phyloP scores from a whole-genome alignment of 768 basidiomycete species.

The Cystobasidiopsis lactophilus region DNA sequence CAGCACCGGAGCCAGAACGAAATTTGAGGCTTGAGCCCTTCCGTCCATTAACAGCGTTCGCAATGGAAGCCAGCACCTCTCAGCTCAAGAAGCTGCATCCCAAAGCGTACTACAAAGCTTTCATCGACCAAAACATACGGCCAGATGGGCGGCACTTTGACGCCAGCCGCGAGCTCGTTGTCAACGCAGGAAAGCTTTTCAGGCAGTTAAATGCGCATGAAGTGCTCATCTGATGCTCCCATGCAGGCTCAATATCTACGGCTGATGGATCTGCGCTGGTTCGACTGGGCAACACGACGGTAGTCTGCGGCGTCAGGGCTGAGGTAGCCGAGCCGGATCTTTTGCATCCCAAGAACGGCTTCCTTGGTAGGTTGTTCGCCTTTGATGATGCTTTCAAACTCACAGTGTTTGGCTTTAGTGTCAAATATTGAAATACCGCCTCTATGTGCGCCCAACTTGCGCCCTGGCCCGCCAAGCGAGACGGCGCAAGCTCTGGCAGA shows the following conservation, averaged over 20 bases:
- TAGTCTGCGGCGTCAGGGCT: constrained; percentile 88
- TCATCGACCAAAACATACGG: constrained; percentile 50
- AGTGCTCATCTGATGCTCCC: neutral
- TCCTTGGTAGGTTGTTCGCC: constrained; percentile 39
- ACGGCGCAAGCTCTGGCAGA: constrained; percentile 83
- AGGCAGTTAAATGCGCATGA: neutral
- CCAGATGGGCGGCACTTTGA: constrained; percentile 58
- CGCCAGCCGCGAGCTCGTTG: constrained; percentile 49
- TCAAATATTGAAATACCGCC: constrained; percentile 89
- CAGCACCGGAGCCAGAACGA: too few relatives aligned
- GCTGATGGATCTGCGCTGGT: constrained; percentile 84
- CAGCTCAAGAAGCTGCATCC: constrained; percentile 69
- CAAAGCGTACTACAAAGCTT: constrained; percentile 62
- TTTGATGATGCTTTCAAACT: neutral
- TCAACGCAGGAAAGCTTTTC: constrained; percentile 49
- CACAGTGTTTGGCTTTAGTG: constrained; percentile 32
- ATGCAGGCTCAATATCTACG: constrained; percentile 69
- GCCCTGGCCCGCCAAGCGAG: constrained; percentile 81
- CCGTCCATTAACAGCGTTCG: too few relatives aligned
- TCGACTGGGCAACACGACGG: constrained; percentile 70
- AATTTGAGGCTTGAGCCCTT: too few relatives aligned
- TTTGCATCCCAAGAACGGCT: constrained; percentile 50
- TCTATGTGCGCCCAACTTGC: constrained; percentile 78
- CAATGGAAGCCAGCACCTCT: too few relatives aligned
- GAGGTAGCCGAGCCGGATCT: constrained; percentile 81